Percentiles rank a stretch among this genome's conserved stretches.
Conservation (phyloP, 495 filamentous ascomycete genomes). For the Aspergillus heteromorphus region DNA sequence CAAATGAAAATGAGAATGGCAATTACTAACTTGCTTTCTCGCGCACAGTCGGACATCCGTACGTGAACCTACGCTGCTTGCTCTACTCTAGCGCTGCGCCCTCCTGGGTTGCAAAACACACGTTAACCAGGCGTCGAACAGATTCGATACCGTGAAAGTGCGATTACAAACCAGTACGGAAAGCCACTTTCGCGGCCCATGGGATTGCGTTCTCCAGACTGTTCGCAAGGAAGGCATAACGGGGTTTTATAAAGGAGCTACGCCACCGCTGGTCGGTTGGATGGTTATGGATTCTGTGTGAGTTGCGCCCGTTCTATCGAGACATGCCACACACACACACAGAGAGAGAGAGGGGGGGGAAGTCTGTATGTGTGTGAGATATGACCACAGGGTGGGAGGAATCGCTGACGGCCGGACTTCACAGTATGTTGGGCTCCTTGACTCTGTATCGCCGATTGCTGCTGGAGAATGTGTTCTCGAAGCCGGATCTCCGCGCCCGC, state of each 20-base stretch:
- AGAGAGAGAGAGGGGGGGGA: too few relatives aligned
- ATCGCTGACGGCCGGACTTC: background rate
- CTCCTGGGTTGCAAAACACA: background rate
- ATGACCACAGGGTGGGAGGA: background rate
- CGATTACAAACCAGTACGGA: constrained; percentile 82
- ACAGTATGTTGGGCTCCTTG: constrained; percentile 82
- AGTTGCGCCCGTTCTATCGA: constrained; percentile 11
- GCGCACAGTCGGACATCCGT: constrained; percentile 61
- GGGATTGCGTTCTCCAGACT: constrained; percentile 81
- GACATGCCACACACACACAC: too few relatives aligned
- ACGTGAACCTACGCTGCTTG: constrained; percentile 19
- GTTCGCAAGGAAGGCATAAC: constrained; percentile 70
- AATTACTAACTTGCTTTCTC: constrained; percentile 5
- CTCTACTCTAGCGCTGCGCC: background rate
- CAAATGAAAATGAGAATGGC: too few relatives aligned
- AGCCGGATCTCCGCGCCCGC: constrained; percentile 38
- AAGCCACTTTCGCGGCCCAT: constrained; percentile 73
- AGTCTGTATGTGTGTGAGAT: too few relatives aligned
- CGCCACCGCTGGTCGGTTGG: constrained; percentile 89
- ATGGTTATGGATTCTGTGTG: constrained; percentile 94
- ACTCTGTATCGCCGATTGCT: constrained; percentile 82
- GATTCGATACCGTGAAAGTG: constrained; percentile 95
- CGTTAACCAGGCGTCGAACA: constrained; percentile 16
- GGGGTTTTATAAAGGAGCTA: constrained; percentile 84
- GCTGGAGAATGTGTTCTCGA: constrained; percentile 70